These are phyloP conservation scores for Lepidium didymum DNA, from an alignment of 345 rosid genomes.

Conservation along the genomic window DNA sequence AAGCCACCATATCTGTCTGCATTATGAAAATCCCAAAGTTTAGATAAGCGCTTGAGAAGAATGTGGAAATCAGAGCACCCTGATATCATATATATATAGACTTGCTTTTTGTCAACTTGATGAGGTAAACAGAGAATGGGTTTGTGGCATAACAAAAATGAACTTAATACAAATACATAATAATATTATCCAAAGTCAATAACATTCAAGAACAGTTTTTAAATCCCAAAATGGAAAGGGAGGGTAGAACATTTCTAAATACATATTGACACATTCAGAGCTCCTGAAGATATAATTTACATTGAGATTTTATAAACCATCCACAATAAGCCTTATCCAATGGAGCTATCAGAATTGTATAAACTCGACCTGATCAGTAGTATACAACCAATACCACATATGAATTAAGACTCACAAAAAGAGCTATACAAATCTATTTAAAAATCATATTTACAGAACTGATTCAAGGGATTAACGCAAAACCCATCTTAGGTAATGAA, in stretches of 20 bases:
- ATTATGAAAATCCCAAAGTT: background rate
- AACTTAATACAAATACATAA: conserved; percentile 8
- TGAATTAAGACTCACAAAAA: background rate
- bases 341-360: background rate
- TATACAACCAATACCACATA: background rate
- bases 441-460: background rate
- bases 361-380: background rate
- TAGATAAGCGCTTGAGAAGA: conserved; percentile 13
- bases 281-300: background rate
- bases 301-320: background rate
- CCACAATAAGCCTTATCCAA: background rate
- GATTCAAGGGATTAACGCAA: background rate
- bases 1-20: conserved; percentile 70
- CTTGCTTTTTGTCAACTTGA: conserved; percentile 19
- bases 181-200: conserved; percentile 24
- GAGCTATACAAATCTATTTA: background rate
- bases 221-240: conserved; percentile 3
- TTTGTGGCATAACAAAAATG: conserved; percentile 9
- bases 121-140: conserved; percentile 16
- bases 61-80: conserved; percentile 1
- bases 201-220: background rate
- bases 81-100: conserved; percentile 24
- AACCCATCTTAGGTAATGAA: background rate
- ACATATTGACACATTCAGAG: conserved; percentile 13
- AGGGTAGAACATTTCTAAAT: conserved; percentile 6